phyloP scores from a whole-genome alignment of 192 early-diverging fungal genomes.

The Thamnidium elegans region DNA sequence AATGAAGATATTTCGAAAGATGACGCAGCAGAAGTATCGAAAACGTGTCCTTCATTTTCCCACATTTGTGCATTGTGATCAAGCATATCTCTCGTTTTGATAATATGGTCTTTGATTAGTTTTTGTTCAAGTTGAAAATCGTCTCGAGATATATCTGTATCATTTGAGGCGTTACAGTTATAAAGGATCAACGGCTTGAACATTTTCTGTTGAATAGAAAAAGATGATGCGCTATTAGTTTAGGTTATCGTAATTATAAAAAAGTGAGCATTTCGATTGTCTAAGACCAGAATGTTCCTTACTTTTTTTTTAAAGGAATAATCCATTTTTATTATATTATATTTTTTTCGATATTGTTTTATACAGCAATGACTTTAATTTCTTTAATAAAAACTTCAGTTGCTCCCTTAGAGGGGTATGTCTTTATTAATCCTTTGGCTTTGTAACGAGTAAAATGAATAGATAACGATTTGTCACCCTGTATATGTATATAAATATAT shows the following conservation, averaged over 20 bases:
- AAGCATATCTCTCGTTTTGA: conserved; percentile 21
- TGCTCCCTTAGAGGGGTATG: no score
- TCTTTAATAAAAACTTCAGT: no score
- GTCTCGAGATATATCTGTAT: background rate
- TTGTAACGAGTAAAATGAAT: no score
- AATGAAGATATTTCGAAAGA: background rate
- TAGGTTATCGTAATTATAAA: background rate
- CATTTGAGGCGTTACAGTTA: background rate
- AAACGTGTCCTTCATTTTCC: conserved; percentile 9
- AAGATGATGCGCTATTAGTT: background rate
- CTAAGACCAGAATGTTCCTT: background rate
- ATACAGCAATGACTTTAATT: no score
- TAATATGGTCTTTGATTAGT: conserved; percentile 15
- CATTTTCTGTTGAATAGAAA: background rate
- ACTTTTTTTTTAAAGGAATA: no score
- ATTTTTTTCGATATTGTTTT: no score
- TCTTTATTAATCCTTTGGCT: no score
- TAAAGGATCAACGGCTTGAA: conserved; percentile 9
- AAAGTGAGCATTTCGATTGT: background rate
- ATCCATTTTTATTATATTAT: no score
- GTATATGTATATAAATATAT: no score
- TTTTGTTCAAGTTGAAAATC: background rate
- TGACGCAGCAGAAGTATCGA: conserved; percentile 6
- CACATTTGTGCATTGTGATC: conserved; percentile 20
- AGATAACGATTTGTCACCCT: no score